phyloP scores from a whole-genome alignment of 73 alveolate genomes.

The Paramecium caudatum region DNA sequence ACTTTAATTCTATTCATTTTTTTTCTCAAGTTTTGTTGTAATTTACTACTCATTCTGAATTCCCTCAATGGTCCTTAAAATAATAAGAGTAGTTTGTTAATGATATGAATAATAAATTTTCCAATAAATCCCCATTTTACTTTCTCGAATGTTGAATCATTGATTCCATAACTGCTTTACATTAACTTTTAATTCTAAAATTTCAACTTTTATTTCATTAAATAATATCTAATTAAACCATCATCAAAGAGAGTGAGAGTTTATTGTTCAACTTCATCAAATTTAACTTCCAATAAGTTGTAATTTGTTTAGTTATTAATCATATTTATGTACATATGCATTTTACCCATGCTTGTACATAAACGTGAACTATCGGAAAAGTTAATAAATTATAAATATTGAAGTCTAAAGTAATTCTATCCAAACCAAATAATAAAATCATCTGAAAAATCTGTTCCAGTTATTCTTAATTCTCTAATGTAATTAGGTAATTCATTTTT shows the following conservation, averaged over 20 bases:
- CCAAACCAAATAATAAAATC: slow-evolving; percentile 54
- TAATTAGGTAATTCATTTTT: background rate
- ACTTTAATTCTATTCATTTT: background rate
- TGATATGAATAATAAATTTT: slow-evolving; percentile 1
- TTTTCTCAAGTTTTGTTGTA: background rate
- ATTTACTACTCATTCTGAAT: background rate
- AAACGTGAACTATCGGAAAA: background rate
- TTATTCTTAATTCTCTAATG: background rate
- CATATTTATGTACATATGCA: slow-evolving; percentile 47
- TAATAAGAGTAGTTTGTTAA: background rate
- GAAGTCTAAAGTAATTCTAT: background rate
- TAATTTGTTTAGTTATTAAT: background rate
- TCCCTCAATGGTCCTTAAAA: background rate
- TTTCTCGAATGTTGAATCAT: background rate
- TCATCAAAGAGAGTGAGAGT: slow-evolving; percentile 39
- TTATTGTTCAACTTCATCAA: background rate
- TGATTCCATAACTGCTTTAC: slow-evolving; percentile 5
- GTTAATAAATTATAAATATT: background rate
- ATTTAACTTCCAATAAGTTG: background rate
- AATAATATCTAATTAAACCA: background rate
- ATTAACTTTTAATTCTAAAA: slow-evolving; percentile 7
- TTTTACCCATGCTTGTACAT: slow-evolving; percentile 24
- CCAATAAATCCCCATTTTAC: slow-evolving; percentile 41
- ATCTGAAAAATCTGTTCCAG: slow-evolving; percentile 2
- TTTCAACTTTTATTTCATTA: background rate